Base-by-base conservation (phyloP, 768 basidiomycete genomes). In the Tulasnella sp. region DNA sequence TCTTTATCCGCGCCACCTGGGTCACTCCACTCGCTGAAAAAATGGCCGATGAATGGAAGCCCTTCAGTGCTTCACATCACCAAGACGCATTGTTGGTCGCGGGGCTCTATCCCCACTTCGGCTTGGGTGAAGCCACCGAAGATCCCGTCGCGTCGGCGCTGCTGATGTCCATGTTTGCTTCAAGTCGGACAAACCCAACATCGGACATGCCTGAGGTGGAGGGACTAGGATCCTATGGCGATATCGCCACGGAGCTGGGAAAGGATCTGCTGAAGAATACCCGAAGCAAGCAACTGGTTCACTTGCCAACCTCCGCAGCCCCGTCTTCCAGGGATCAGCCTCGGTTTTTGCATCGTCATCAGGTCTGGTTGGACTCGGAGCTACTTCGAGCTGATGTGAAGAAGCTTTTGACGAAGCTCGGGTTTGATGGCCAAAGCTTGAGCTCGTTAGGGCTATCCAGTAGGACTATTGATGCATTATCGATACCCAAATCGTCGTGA, bases 21-120 rank as follows among this genome's bases (percentile, higher is more conserved):
- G 45, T 52, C 9, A 38, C 73, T 37, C 49, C 73, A 1, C 37
- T 36, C 29, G 45, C 45, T 54, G 9, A 25, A n/a, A 14, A 40
- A 38, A 64, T n/a, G 42, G 67, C 38, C 19, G 75, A 34, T 15
- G 40, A 45, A 7, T 40, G 68, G 25, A 68, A 76, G 40, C 67
- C 75, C 15, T 69, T 76, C 67, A 39, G n/a, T 29, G 67, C 25
- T 15, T 68, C 67, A n/a, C 52, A 49, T 40, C 38, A 69, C 25
- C 39, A 76, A 42, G 75, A 76, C 42, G 75, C 75, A 17, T 31
- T 76, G 19, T 38, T 76, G 14, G 37, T 76, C 29, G 64, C 75
- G 3, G 75, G 64, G 15, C 37, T 76, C n/a, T 69, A 68, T 31
- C 75, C 75, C 15, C 67, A 69, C 38, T 76, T 39, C 52, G 38